Percentiles rank a stretch among this genome's conserved stretches.
phyloP scores from a whole-genome alignment of 2,329 filamentous ascomycete species.

The Apiospora rasikravindrae region DNA sequence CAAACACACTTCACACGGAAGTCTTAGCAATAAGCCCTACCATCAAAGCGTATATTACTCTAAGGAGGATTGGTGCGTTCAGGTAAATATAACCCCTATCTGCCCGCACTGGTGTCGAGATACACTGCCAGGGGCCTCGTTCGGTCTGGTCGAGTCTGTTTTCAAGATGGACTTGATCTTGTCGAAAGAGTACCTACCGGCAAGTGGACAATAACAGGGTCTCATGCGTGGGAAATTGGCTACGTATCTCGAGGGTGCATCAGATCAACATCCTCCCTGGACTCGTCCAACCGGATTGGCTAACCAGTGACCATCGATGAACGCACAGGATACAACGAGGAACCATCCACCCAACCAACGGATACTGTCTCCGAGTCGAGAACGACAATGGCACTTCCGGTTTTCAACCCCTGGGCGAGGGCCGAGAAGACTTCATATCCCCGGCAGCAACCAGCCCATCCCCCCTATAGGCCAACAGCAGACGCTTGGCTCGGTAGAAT shows the following conservation, averaged over 20 bases:
- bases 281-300: background rate
- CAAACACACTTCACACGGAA: background rate
- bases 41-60: background rate
- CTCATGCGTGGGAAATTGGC: background rate
- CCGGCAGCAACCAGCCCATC: background rate
- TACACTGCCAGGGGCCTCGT: background rate
- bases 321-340: background rate
- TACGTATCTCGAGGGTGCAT: background rate
- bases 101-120: background rate
- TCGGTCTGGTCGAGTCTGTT: background rate
- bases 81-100: background rate
- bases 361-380: background rate
- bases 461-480: background rate
- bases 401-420: background rate
- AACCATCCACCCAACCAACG: too few species aligned
- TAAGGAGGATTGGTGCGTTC: background rate
- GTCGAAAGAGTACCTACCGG: background rate
- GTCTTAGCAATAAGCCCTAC: background rate
- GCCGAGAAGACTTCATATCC: background rate
- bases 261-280: background rate
- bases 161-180: background rate
- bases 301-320: background rate
- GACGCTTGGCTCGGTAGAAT: background rate
- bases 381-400: background rate
- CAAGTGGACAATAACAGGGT: background rate